Base-by-base conservation (phyloP, 106 monocot species). In the Ottelia alismoides region DNA sequence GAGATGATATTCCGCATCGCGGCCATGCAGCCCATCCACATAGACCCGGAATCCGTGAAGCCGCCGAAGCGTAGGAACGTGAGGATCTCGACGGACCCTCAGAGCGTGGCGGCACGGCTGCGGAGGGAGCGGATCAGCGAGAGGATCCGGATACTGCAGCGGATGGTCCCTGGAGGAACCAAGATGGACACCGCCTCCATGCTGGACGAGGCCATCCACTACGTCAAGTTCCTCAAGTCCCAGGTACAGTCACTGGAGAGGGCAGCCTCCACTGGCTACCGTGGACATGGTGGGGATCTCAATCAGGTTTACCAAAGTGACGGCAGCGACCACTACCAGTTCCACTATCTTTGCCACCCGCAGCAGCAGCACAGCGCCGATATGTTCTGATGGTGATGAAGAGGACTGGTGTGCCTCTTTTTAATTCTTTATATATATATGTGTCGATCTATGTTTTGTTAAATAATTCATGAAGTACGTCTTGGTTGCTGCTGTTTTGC, bases 151-250 rank as follows among this genome's bases (percentile, higher is more conserved):
- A 87, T 82, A 17, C 64, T 87, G 58, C 87, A 87, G 75, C 31
- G 70, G 59, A 72, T 87, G 5, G 87, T 87, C 14, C 87, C 87
- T 11, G 87, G 87, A 0, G 87, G 87, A 11, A 87, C 81, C 27
- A 87, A 82, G 78, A 87, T 87, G 87, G 87, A 87, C 70, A 87
- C 87, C 0, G 87, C 87, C 7, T 87, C 87, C 6, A 87, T 87
- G 87, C 66, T 87, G 12, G 87, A 87, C 31, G 87, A 87, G 52
- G 81, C 87, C 11, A 78, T 87, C 53, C 68, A 78, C 52, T 87
- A 87, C 50, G 78, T 87, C 52, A 87, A 87, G 78, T 87, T 87
- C 54, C 62, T 87, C 46, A 87, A 82, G 66, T 76, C 58, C 3
- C 87, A 87, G 74, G 60, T 82, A 69, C 87, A 82, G 70, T 72